Base-by-base conservation (phyloP, 108 stramenopile species). In the Cyclostephanos invisitatus region DNA sequence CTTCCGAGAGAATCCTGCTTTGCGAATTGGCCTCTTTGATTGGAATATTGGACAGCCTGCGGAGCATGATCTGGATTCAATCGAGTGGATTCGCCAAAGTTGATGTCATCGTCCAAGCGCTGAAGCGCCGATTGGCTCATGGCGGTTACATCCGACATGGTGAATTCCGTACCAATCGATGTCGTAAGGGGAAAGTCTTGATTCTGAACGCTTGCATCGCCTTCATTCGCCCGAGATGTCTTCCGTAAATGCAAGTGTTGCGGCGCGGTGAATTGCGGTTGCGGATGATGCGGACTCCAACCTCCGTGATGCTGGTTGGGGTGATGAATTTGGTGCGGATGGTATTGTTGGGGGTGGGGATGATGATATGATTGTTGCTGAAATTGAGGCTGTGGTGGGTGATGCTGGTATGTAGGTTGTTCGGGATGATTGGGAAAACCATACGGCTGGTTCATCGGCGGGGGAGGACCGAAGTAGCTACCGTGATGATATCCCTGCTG, bases 81-180 rank as follows among this genome's bases (percentile, higher is more conserved):
- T 15, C 68, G 62, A 48, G 12, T 20, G 37, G 75, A 55, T 46
- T 24, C 35, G 15, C 51, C 22, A n/a, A 15, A 51, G 25, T 48
- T 56, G 21, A 56, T 57, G n/a, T 21, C 62, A 5, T 40, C 36
- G 29, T 46, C 17, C 44, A 46, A 46, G 15, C 44, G 44, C 12
- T 14, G 44, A 46, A 46, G 15, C 0, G 29, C 36, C 7, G 65
- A 67, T 32, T 48, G 50, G 36, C 15, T 20, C 12, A 78, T 62
- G 25, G 60, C 55, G 32, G 72, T 79, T 5, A 79, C 67, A 68
- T 79, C 78, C 22, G 72, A 73, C 72, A 73, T 73, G 62, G 72
- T 73, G 38, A 79, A 79, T 51, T 79, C 70, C 9, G 66, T 73
- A 27, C 50, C 72, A 21, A 62, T 68, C 9, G 78, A 79, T 53